Percentiles rank a stretch among this genome's conserved stretches.
These are phyloP conservation scores for Alternaria sp. DNA, from an alignment of 2,329 filamentous ascomycete genomes.

Conservation along the genomic window DNA sequence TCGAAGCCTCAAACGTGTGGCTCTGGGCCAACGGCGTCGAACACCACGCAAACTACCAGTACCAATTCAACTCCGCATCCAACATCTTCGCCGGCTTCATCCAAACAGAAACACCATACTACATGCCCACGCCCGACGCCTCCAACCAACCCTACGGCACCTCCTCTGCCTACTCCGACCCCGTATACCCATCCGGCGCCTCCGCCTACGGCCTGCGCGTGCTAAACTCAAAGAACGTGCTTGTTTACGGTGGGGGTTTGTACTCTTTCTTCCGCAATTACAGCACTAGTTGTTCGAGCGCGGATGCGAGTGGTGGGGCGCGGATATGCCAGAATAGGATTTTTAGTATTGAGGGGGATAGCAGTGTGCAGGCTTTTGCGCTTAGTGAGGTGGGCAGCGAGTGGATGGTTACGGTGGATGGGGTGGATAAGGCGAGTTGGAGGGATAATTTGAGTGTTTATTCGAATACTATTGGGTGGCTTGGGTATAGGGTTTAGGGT, in stretches of 20 bases:
- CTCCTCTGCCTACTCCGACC: constrained; percentile 64
- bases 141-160: constrained; percentile 66
- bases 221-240: constrained; percentile 61
- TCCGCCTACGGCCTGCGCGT: constrained; percentile 69
- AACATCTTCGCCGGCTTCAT: constrained; percentile 84
- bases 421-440: constrained; percentile 52
- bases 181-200: constrained; percentile 65
- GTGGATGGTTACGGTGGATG: constrained; percentile 56
- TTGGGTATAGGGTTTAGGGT: constrained; percentile 41
- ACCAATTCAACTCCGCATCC: constrained; percentile 77
- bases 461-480: constrained; percentile 41
- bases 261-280: constrained; percentile 76
- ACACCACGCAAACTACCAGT: constrained; percentile 74
- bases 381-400: constrained; percentile 57
- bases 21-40: constrained; percentile 72
- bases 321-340: constrained; percentile 59
- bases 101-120: constrained; percentile 88
- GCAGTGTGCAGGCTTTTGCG: constrained; percentile 53
- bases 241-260: constrained; percentile 69
- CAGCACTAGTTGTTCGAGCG: constrained; percentile 46
- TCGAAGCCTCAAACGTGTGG: constrained; percentile 63
- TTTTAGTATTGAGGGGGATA: constrained; percentile 55
- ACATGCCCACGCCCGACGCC: constrained; percentile 80
- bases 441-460: constrained; percentile 55
- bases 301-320: constrained; percentile 37